Conservation (phyloP, 106 monocot species). For the Acorus calamus region DNA sequence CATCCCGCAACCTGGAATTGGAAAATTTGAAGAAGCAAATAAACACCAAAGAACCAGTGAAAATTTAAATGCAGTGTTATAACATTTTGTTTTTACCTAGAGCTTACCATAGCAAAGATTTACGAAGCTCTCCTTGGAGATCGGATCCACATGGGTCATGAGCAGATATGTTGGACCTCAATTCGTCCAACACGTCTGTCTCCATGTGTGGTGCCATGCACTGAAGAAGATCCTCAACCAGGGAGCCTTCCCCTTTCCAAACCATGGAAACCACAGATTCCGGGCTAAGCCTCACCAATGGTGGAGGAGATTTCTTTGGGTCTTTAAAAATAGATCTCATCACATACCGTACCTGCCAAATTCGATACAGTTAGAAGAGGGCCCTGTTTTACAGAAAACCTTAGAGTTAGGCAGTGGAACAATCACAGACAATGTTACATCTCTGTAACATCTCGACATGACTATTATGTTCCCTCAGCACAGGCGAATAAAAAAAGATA, state of each 20-base stretch:
- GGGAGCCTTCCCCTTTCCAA: constrained; percentile 91
- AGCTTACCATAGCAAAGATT: constrained; percentile 69
- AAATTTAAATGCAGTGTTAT: too few relatives aligned
- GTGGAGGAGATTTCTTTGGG: constrained; percentile 79
- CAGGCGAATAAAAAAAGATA: too few relatives aligned
- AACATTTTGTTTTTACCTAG: neutral
- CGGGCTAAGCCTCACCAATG: constrained; percentile 52
- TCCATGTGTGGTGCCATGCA: constrained; percentile 72
- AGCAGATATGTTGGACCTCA: constrained; percentile 53
- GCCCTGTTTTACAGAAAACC: too few relatives aligned
- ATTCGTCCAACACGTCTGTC: constrained; percentile 31
- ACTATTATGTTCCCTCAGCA: too few relatives aligned
- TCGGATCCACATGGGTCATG: constrained; percentile 68
- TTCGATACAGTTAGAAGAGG: too few relatives aligned
- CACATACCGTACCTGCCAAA: constrained; percentile 71
- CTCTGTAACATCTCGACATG: too few relatives aligned
- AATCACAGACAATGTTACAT: too few relatives aligned
- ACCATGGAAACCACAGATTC: constrained; percentile 42
- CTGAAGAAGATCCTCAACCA: constrained; percentile 74
- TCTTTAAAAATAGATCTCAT: constrained; percentile 83
- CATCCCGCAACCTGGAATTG: constrained; percentile 78
- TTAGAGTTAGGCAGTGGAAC: too few relatives aligned
- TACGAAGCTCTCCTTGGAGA: constrained; percentile 33
- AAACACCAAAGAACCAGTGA: too few relatives aligned
- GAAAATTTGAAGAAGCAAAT: neutral